Evolutionary conservation across 495 filamentous ascomycete genomes (phyloP), one percentile per base, ranked within the genome.

Genomic region (Lasiosphaeria hispida): DNA sequence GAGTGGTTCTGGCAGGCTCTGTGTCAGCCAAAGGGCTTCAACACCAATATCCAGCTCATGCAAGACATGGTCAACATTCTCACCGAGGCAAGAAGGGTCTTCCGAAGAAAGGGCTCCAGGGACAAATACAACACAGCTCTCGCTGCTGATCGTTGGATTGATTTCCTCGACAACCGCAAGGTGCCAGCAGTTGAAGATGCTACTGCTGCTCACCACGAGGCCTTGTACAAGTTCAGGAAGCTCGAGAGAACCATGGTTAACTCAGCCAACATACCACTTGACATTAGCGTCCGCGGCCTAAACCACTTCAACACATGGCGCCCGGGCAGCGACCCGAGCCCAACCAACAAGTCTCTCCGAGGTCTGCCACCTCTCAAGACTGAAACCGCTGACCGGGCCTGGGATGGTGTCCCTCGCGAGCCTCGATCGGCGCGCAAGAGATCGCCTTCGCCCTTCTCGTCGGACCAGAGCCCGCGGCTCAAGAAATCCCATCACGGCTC

Each of bases 81-180:
- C 34, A 57, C 53, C 14, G 52, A 61, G 4, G 62, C 65, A 5
- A 61, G 64, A 13, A 61, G 53, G 37, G 47, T 45, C 4, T 51
- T 57, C 0, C 61, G 59, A 1, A 9, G 3, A 11, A 59, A 49
- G 35, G 10, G n/a, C 8, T 23, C 34, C 10, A 55, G 18, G 2
- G 48, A 57, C 4, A 14, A 42, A 0, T 62, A 61, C 5, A 59
- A 69, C 0, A 64, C 58, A 4, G 62, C 62, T 1, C 48, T 42
- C 10, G 64, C 63, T 13, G 63, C 54, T 17, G 66, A 69, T 52
- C 47, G 41, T 4, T 69, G 63, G 63, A 69, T 67, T 40, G 59
- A 52, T 7, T 63, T 64, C 40, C 15, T 69, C 5, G 61, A 66
- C 37, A 18, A 41, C 38, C 17, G 10, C 1, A 30, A 30, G 5